A percentile compares a stretch with the other conserved stretches of the same genome.
phyloP scores from a whole-genome alignment of 2,329 filamentous ascomycete species.

The Thermothelomyces thermophilus region DNA sequence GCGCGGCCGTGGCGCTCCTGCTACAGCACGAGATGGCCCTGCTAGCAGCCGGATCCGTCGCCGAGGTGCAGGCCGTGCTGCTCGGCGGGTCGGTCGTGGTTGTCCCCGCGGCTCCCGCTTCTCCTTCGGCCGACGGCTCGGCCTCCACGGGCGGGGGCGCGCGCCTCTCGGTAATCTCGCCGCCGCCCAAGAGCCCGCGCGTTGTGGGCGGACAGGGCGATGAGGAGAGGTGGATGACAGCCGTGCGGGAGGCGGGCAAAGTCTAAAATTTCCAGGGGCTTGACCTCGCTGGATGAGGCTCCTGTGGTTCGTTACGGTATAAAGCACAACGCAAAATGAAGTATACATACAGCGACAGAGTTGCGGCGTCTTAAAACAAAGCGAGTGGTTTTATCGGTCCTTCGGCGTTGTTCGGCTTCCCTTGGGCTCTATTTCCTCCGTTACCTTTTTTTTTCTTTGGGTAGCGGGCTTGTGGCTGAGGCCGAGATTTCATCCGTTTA shows the following conservation, averaged over 20 bases:
- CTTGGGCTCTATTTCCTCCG: not conserved
- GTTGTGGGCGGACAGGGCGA: conserved; percentile 38
- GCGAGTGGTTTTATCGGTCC: not conserved
- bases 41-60: conserved; percentile 39
- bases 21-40: conserved; percentile 46
- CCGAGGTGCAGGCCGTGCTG: conserved; percentile 39
- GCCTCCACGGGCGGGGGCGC: no score
- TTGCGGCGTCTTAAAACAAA: not conserved
- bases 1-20: conserved; percentile 64
- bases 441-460: no score
- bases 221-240: conserved; percentile 43
- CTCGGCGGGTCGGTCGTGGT: conserved; percentile 20
- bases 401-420: not conserved
- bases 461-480: no score
- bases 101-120: no score
- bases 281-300: no score
- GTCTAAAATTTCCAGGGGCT: conserved; percentile 16
- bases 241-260: conserved; percentile 36
- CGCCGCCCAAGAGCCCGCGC: conserved; percentile 24
- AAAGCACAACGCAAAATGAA: not conserved
- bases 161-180: not conserved
- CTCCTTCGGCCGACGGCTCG: no score
- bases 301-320: not conserved
- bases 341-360: not conserved
- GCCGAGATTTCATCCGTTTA: no score